phyloP scores from a whole-genome alignment of 345 rosid species.

The Toxicodendron radicans region DNA sequence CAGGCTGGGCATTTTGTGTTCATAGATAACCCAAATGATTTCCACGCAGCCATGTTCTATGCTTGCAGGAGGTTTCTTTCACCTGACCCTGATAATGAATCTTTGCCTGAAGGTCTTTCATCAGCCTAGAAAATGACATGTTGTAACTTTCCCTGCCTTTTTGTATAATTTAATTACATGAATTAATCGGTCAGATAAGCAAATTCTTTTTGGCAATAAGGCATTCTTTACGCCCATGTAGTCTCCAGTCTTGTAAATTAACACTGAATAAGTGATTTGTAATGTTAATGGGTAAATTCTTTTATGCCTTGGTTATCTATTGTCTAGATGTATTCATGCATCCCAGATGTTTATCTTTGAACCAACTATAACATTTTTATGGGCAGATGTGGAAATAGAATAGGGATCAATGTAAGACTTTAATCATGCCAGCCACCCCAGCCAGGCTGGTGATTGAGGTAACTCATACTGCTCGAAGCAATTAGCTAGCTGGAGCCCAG shows the following conservation, averaged over 20 bases:
- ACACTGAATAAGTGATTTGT: not conserved
- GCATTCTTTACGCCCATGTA: constrained; percentile 21
- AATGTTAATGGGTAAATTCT: no score
- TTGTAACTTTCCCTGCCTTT: not conserved
- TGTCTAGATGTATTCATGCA: not conserved
- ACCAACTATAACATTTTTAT: not conserved
- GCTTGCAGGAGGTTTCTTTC: constrained; percentile 73
- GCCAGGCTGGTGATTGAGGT: not conserved
- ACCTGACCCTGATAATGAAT: constrained; percentile 43
- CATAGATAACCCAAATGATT: constrained; percentile 73
- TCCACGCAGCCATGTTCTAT: constrained; percentile 73
- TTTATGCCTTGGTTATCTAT: no score
- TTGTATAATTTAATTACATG: not conserved
- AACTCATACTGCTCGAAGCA: not conserved
- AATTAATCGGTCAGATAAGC: constrained; percentile 1
- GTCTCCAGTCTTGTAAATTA: not conserved
- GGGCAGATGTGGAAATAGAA: not conserved
- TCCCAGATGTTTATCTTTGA: not conserved
- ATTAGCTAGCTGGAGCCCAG: not conserved
- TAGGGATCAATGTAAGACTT: not conserved
- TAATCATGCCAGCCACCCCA: not conserved
- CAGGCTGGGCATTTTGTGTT: constrained; percentile 92
- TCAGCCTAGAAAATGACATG: constrained; percentile 45
- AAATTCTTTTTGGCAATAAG: constrained; percentile 10
- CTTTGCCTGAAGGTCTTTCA: constrained; percentile 62